These are phyloP conservation scores for Diversispora eburnea DNA, from an alignment of 192 early-diverging fungal species.

Conservation along the genomic window DNA sequence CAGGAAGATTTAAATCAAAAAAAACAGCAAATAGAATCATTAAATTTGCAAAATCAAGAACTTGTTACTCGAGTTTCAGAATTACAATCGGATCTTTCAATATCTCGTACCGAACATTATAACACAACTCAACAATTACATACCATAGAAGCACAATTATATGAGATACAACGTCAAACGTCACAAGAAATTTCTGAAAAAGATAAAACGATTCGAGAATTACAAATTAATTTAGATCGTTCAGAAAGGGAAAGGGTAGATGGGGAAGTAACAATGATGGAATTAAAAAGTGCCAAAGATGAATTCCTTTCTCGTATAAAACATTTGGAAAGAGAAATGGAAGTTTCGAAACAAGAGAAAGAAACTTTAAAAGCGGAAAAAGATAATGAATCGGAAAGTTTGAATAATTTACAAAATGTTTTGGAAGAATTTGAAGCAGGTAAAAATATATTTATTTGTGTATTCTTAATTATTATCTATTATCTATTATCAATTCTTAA, in stretches of 20 bases:
- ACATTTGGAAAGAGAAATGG: slow-evolving; percentile 51
- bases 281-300: slow-evolving; percentile 53
- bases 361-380: slow-evolving; percentile 46
- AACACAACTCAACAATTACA: slow-evolving; percentile 50
- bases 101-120: slow-evolving; percentile 41
- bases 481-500: background rate
- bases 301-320: slow-evolving; percentile 48
- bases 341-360: slow-evolving; percentile 44
- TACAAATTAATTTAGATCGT: slow-evolving; percentile 52
- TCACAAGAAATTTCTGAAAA: slow-evolving; percentile 55
- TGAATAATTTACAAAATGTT: slow-evolving; percentile 80
- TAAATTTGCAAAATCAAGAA: slow-evolving; percentile 54
- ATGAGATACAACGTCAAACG: slow-evolving; percentile 57
- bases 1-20: slow-evolving; percentile 54
- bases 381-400: slow-evolving; percentile 55
- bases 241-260: slow-evolving; percentile 63
- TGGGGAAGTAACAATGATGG: slow-evolving; percentile 53
- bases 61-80: slow-evolving; percentile 57
- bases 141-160: slow-evolving; percentile 54
- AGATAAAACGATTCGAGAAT: slow-evolving; percentile 51
- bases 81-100: slow-evolving; percentile 45
- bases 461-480: background rate
- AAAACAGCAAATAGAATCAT: slow-evolving; percentile 52
- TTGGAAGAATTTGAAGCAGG: slow-evolving; percentile 85
- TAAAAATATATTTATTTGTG: slow-evolving; percentile 31